Conservation (phyloP, 352 stramenopile species). For the Phytophthora chlamydospora region DNA sequence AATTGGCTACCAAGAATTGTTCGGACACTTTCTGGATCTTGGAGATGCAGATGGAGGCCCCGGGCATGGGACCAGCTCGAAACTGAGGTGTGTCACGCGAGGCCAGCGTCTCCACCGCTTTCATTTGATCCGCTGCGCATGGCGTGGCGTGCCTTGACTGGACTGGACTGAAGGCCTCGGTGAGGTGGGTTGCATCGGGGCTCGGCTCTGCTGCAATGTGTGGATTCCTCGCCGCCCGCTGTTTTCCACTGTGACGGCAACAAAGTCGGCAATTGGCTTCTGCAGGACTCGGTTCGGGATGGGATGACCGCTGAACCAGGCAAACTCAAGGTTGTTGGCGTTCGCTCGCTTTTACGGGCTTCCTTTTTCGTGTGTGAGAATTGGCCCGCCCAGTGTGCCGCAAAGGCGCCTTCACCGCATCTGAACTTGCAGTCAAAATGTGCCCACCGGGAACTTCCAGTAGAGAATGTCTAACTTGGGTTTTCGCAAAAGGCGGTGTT, state of each 20-base stretch:
- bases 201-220: conserved; percentile 9
- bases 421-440: too few species aligned
- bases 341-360: conserved; percentile 29
- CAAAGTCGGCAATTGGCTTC: conserved; percentile 29
- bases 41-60: too few species aligned
- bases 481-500: too few species aligned
- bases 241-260: conserved; percentile 30
- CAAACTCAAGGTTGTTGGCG: conserved; percentile 15
- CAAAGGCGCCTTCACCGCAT: too few species aligned
- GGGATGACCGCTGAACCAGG: conserved; percentile 16
- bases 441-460: too few species aligned
- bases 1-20: conserved; percentile 2
- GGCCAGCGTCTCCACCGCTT: too few species aligned
- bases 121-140: neutral
- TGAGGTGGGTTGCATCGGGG: conserved; percentile 20
- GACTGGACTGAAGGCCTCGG: too few species aligned
- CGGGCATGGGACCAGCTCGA: too few species aligned
- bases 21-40: too few species aligned
- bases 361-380: conserved; percentile 15
- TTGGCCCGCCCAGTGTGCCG: conserved; percentile 6
- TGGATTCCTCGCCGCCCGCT: conserved; percentile 22
- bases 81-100: too few species aligned
- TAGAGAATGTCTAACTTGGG: too few species aligned
- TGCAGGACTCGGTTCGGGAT: conserved; percentile 28
- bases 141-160: conserved; percentile 6